phyloP scores from a whole-genome alignment of 139 green algal genomes.

The Desmodesmus armatus region DNA sequence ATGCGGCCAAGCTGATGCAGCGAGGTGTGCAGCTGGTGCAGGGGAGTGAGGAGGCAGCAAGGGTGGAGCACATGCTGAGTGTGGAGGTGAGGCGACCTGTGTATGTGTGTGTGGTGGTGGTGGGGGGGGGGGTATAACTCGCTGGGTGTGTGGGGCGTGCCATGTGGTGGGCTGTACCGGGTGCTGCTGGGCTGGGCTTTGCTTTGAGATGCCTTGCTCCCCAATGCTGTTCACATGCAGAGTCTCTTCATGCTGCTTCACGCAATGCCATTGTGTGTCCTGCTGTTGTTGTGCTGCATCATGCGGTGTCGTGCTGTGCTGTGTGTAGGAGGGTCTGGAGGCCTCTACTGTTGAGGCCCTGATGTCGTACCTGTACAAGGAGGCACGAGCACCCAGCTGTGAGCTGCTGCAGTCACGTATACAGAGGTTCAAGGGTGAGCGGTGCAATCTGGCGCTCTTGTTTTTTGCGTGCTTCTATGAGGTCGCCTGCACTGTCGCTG shows the following conservation, averaged over 20 bases:
- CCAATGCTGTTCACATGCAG: background rate
- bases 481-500: too few species aligned
- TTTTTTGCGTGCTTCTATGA: too few species aligned
- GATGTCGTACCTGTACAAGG: slow-evolving; percentile 34
- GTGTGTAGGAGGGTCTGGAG: slow-evolving; percentile 33
- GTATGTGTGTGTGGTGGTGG: background rate
- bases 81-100: background rate
- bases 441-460: background rate
- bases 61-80: slow-evolving; percentile 20
- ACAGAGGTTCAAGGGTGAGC: slow-evolving; percentile 28
- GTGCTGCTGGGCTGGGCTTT: background rate
- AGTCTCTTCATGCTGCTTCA: too few species aligned
- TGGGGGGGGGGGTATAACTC: too few species aligned
- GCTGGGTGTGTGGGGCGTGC: too few species aligned
- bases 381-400: background rate
- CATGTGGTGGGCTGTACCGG: too few species aligned
- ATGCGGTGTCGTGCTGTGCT: background rate
- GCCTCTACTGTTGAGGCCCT: slow-evolving; percentile 12
- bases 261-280: background rate
- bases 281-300: background rate
- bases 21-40: background rate
- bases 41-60: background rate
- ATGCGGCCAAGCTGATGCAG: background rate
- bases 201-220: too few species aligned
- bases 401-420: background rate